Base-by-base conservation (phyloP, 106 monocot genomes). In the Dendrobium chrysotoxum region DNA sequence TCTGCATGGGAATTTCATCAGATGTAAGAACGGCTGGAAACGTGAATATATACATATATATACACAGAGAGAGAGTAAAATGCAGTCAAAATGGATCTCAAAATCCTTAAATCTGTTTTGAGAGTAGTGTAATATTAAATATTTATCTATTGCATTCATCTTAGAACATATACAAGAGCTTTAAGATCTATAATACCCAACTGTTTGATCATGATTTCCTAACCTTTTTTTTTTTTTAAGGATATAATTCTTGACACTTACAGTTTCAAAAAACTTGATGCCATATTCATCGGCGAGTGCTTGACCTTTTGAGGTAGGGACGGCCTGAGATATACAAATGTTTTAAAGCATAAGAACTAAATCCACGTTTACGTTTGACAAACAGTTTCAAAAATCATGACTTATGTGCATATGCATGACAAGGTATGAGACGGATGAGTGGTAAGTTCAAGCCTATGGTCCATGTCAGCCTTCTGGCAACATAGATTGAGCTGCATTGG, bases 281-380 rank as follows among this genome's bases (percentile, higher is more conserved):
- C 96, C 93, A 78, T 93, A 96, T 84, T 96, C 96, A 87, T 96
- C 96, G 55, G 96, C 96, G 77, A 96, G 88, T 53, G 93, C 96
- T 84, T 96, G 96, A 46, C 96, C 96, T 81, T 90, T 96, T 8
- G 96, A 88, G 53, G 96, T 96, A 12, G 93, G 93, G 68, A 96
- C 96, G 15, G 93, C 96, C 96, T 96, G 81, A 40, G 39, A 74
- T 42, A 42, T 38, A 71, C 4, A 71, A 38, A 7, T 50, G 13
- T 61, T 20, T 61, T 61, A 61, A 61, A 5, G 23, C 8, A 61
- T 61, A 21, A 61, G n/a, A 61, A n/a, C 15, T 15, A 13, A 15
- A 13, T 50, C 50, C 0, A 50, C 15, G 1, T 50, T 13, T 1
- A 50, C 11, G 13, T 50, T 50, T 50, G 0, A 50, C 15, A 50